A percentile compares a stretch with the other conserved stretches of the same genome.
These are phyloP conservation scores for Phytophthora fragariaefolia DNA, from an alignment of 352 stramenopile genomes.

Conservation along the genomic window DNA sequence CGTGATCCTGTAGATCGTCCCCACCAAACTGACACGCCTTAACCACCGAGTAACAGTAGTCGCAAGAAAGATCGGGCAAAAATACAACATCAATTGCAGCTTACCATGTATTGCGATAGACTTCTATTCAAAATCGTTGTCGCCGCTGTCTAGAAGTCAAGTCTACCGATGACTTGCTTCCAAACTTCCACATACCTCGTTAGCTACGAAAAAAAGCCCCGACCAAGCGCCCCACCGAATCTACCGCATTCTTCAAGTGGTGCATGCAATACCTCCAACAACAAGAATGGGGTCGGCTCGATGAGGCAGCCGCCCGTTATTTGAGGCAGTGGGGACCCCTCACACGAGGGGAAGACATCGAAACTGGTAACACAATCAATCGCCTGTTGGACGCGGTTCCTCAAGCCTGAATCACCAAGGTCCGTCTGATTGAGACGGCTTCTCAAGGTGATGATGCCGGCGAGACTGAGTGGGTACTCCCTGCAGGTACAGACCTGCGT, in stretches of 20 bases:
- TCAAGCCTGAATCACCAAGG: neutral
- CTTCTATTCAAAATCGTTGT: too few relatives aligned
- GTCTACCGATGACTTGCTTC: too few relatives aligned
- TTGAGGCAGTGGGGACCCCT: constrained; percentile 5
- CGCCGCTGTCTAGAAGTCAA: too few relatives aligned
- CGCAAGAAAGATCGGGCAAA: too few relatives aligned
- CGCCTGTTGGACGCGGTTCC: constrained; percentile 1
- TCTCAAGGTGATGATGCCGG: neutral
- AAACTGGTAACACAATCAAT: neutral
- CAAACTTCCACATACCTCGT: too few relatives aligned
- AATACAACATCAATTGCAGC: neutral
- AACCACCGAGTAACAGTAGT: constrained; percentile 1
- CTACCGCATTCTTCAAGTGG: neutral
- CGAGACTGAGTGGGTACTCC: constrained; percentile 4
- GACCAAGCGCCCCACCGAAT: neutral
- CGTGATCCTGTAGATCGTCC: neutral
- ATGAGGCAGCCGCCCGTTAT: neutral
- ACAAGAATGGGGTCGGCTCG: neutral
- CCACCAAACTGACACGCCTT: neutral
- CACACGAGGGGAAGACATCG: neutral
- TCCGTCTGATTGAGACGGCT: constrained; percentile 2
- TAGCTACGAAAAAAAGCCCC: neutral
- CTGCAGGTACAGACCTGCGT: neutral
- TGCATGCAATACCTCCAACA: neutral
- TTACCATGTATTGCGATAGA: too few relatives aligned